Conservation (phyloP, 2,329 filamentous ascomycete genomes). For the Scytalidium lignicola region DNA sequence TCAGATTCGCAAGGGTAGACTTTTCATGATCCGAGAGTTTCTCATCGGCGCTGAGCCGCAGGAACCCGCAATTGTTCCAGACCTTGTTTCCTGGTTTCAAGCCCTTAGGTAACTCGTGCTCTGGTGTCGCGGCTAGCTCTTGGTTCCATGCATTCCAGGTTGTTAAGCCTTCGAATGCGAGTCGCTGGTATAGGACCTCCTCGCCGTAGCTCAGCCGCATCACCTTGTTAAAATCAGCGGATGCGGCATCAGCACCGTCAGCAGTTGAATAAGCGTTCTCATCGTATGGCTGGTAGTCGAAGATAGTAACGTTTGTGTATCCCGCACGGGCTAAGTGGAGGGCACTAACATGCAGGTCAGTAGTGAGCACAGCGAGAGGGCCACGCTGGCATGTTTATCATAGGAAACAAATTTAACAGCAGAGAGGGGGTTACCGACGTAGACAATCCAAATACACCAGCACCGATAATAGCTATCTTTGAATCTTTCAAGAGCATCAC, state of each 20-base stretch:
- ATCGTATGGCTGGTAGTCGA: slow-evolving; percentile 41
- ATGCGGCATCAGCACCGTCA: slow-evolving; percentile 38
- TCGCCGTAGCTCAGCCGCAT: slow-evolving; percentile 38
- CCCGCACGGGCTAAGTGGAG: slow-evolving; percentile 36
- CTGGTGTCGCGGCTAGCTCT: background rate
- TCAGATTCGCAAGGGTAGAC: slow-evolving; percentile 1
- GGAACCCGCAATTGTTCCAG: slow-evolving; percentile 1
- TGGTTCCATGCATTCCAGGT: slow-evolving; percentile 5
- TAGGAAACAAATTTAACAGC: background rate
- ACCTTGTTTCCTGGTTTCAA: slow-evolving; percentile 1
- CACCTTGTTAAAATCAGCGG: slow-evolving; percentile 41
- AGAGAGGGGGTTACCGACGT: slow-evolving; percentile 16
- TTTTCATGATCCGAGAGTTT: slow-evolving; percentile 2
- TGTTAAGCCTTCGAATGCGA: slow-evolving; percentile 2
- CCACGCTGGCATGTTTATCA: background rate
- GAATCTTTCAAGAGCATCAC: background rate
- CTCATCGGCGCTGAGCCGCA: background rate
- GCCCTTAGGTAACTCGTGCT: slow-evolving; percentile 2
- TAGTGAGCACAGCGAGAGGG: no score
- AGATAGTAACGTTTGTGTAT: slow-evolving; percentile 39
- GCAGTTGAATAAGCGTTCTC: slow-evolving; percentile 35
- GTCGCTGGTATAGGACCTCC: slow-evolving; percentile 17
- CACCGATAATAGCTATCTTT: slow-evolving; percentile 34
- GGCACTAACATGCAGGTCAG: slow-evolving; percentile 17
- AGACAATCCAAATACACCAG: slow-evolving; percentile 34